These are phyloP conservation scores for Boletus subparvulus DNA, from an alignment of 768 basidiomycete species.

Conservation along the genomic window DNA sequence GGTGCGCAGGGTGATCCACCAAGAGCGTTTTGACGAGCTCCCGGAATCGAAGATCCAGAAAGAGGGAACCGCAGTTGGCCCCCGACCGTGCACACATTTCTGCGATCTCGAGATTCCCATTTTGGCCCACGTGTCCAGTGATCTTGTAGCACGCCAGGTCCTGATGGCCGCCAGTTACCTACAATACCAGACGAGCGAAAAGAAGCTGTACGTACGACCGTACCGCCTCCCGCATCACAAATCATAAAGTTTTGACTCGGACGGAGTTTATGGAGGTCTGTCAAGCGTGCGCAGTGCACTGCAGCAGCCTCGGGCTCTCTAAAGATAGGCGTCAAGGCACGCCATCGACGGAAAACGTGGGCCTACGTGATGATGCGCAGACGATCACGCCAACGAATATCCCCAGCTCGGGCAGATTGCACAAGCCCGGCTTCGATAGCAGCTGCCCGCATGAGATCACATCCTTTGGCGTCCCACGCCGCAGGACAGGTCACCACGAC, in stretches of 20 bases:
- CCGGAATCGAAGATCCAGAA: constrained; percentile 83
- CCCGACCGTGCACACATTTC: constrained; percentile 88
- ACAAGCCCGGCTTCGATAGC: constrained; percentile 82
- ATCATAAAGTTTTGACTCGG: constrained; percentile 87
- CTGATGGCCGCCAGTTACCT: constrained; percentile 18
- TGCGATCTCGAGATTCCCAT: constrained; percentile 83
- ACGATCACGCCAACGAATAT: constrained; percentile 75
- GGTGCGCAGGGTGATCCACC: constrained; percentile 80
- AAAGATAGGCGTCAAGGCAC: constrained; percentile 13
- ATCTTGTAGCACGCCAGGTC: constrained; percentile 68
- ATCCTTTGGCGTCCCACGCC: constrained; percentile 86
- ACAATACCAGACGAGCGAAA: not conserved
- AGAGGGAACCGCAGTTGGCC: constrained; percentile 83
- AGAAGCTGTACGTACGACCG: constrained; percentile 47
- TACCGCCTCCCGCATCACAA: constrained; percentile 89
- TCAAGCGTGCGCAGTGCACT: constrained; percentile 82
- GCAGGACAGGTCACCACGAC: constrained; percentile 88
- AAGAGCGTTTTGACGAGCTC: constrained; percentile 77
- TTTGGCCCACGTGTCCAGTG: constrained; percentile 73
- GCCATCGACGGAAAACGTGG: not conserved
- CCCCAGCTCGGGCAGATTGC: constrained; percentile 65
- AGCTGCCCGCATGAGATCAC: constrained; percentile 82
- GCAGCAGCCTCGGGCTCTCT: constrained; percentile 85
- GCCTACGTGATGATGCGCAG: constrained; percentile 74
- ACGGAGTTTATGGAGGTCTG: constrained; percentile 74